phyloP scores from a whole-genome alignment of 2,329 filamentous ascomycete genomes.

The Dryadomyces sulphureus region DNA sequence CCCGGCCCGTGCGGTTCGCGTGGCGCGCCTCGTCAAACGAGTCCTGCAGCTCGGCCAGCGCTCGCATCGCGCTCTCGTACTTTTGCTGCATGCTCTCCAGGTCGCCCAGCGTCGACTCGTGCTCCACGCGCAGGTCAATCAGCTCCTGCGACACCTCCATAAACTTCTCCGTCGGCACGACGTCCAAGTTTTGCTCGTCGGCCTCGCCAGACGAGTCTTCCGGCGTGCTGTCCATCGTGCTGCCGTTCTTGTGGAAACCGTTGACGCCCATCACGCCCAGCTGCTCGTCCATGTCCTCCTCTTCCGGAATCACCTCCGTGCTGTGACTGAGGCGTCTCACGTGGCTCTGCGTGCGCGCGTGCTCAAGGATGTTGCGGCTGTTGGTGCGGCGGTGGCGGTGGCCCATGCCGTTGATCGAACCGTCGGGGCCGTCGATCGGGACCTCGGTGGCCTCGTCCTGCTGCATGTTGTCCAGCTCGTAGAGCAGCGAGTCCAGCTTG shows the following conservation, averaged over 20 bases:
- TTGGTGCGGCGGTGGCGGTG: constrained; percentile 29
- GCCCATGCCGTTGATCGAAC: constrained; percentile 21
- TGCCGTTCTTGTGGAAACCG: constrained; percentile 14
- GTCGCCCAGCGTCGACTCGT: constrained; percentile 70
- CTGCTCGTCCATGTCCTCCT: constrained; percentile 24
- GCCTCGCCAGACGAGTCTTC: background rate
- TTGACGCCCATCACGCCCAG: constrained; percentile 4
- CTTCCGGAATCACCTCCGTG: constrained; percentile 39
- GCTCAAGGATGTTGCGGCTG: constrained; percentile 28
- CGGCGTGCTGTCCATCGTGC: background rate
- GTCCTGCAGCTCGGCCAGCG: constrained; percentile 75
- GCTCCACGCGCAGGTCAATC: constrained; percentile 76
- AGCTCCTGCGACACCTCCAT: constrained; percentile 86
- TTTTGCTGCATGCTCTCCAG: constrained; percentile 72
- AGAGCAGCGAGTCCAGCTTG: constrained; percentile 81
- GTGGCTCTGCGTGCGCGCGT: constrained; percentile 39
- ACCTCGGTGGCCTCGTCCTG: constrained; percentile 27
- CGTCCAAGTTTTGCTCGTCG: too few relatives aligned
- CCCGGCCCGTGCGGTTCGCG: constrained; percentile 30
- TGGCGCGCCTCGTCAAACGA: constrained; percentile 66
- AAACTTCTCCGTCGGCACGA: constrained; percentile 87
- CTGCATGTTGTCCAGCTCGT: constrained; percentile 73
- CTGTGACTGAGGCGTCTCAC: constrained; percentile 35
- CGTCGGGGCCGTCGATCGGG: constrained; percentile 15
- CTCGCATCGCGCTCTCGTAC: constrained; percentile 77